Conservation (phyloP, 75 land plant species). For the Azolla pinnata region DNA sequence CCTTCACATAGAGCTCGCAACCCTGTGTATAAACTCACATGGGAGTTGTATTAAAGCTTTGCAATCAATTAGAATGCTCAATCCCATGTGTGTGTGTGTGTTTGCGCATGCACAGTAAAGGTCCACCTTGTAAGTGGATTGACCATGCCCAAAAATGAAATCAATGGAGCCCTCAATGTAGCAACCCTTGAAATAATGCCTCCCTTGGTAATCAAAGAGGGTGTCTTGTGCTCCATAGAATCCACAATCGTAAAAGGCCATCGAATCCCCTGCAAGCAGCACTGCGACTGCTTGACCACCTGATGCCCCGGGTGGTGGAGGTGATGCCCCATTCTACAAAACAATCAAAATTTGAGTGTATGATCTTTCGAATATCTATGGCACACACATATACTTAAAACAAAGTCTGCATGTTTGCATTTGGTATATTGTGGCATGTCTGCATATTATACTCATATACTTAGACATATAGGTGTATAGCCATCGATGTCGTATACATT, state of each 20-base stretch:
- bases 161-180: conserved; percentile 87
- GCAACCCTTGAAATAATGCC: conserved; percentile 72
- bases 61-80: neutral
- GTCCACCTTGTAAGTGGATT: conserved; percentile 59
- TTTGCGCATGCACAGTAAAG: neutral
- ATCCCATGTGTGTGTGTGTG: neutral
- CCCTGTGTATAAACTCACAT: conserved; percentile 27
- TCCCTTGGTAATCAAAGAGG: conserved; percentile 65
- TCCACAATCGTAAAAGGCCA: conserved; percentile 76
- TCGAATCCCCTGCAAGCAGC: conserved; percentile 58
- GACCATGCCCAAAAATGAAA: conserved; percentile 77
- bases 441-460: no score
- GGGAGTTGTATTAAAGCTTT: neutral
- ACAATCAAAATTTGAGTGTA: neutral
- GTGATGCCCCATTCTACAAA: conserved; percentile 63
- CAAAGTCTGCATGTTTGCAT: no score
- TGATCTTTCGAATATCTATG: neutral
- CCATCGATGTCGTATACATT: neutral
- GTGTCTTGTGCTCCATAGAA: conserved; percentile 79
- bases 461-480: neutral
- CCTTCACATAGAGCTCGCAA: conserved; percentile 49
- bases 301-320: conserved; percentile 27
- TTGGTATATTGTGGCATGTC: no score
- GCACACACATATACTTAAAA: no score
- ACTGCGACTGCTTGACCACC: conserved; percentile 72